Conservation (phyloP, 345 rosid species). For the Sonneratia alba region DNA sequence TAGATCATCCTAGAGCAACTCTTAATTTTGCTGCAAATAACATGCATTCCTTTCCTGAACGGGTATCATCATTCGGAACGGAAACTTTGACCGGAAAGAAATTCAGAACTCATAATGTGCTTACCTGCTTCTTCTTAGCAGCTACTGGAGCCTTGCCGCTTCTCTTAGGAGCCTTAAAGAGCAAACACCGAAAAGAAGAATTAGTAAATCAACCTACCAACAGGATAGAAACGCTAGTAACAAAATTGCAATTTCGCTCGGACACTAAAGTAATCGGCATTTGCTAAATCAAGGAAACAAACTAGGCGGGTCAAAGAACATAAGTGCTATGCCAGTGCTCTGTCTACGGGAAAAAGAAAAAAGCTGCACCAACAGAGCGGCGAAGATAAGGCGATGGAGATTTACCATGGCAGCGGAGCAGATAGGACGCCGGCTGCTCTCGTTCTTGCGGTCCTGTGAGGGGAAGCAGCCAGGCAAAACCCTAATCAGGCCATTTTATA, state of each 20-base stretch:
- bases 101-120: not conserved
- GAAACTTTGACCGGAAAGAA: too few relatives aligned
- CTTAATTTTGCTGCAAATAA: not conserved
- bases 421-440: constrained; percentile 1
- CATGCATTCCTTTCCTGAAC: not conserved
- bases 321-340: too few relatives aligned
- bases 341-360: too few relatives aligned
- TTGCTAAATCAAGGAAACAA: not conserved
- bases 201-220: not conserved
- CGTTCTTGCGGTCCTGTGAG: not conserved
- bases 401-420: not conserved
- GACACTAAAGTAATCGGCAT: not conserved
- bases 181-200: not conserved
- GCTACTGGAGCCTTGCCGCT: constrained; percentile 27
- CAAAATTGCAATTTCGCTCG: not conserved
- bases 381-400: not conserved
- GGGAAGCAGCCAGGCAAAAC: not conserved
- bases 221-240: not conserved
- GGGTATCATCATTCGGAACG: not conserved
- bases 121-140: constrained; percentile 50
- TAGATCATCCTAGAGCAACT: too few relatives aligned
- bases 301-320: too few relatives aligned
- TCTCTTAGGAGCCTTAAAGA: constrained; percentile 38
- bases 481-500: not conserved
- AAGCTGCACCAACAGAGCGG: too few relatives aligned